Percentiles rank a stretch among this genome's conserved stretches.
phyloP scores from a whole-genome alignment of 177 flowering plant genomes.

The Tripterygium wilfordii region DNA sequence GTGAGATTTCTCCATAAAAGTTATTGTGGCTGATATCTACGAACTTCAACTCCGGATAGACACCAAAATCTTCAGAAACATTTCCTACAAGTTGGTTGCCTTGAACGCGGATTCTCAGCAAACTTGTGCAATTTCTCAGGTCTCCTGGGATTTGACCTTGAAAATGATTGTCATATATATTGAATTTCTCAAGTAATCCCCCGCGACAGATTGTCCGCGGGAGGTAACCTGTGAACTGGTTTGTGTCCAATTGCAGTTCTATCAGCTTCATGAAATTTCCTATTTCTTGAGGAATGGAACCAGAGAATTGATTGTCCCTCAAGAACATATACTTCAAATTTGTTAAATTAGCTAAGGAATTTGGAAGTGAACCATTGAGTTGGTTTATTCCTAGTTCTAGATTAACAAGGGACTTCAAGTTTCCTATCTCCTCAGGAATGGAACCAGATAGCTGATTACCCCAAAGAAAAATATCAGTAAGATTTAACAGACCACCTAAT shows the following conservation, averaged over 20 bases:
- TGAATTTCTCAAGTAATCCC: no score
- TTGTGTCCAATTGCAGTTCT: not conserved
- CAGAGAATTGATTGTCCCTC: slow-evolving; percentile 1
- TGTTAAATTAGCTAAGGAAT: slow-evolving; percentile 6
- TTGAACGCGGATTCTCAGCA: no score
- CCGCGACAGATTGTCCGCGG: no score
- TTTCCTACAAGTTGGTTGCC: no score
- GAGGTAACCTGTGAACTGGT: no score
- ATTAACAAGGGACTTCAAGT: not conserved
- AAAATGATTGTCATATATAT: no score
- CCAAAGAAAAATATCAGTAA: not conserved
- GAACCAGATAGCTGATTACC: slow-evolving; percentile 3
- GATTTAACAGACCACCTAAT: slow-evolving; percentile 1
- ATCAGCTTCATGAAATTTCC: not conserved
- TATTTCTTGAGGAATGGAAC: slow-evolving; percentile 6
- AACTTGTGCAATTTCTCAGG: no score
- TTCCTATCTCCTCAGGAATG: slow-evolving; percentile 10
- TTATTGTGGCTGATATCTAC: no score
- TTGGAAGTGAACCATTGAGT: slow-evolving; percentile 11
- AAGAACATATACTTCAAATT: slow-evolving; percentile 1
- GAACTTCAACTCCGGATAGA: no score
- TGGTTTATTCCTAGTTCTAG: slow-evolving; percentile 1
- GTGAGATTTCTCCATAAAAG: no score
- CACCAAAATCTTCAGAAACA: no score
- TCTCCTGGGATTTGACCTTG: no score